phyloP scores from a whole-genome alignment of 805 yeast species.

The Candida nemodendra region DNA sequence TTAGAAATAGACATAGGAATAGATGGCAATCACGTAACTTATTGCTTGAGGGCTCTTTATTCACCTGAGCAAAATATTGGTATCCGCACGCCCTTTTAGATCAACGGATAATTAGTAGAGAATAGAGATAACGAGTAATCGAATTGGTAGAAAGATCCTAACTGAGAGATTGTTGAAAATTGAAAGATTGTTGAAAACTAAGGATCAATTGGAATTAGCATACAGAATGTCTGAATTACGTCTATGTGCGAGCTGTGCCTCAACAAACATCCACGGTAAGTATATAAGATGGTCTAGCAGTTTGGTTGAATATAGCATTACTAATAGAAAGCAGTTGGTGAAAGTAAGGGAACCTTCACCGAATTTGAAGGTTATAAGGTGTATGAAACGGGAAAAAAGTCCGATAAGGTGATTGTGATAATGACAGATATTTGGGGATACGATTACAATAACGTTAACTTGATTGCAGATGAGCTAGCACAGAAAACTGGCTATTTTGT shows the following conservation, averaged over 20 bases:
- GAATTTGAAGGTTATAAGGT: slow-evolving; percentile 44
- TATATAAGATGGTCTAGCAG: slow-evolving; percentile 26
- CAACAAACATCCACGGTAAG: slow-evolving; percentile 28
- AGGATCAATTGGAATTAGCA: too few relatives aligned
- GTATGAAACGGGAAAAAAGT: slow-evolving; percentile 47
- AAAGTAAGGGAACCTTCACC: slow-evolving; percentile 42
- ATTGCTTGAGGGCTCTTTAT: too few relatives aligned
- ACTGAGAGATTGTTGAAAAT: too few relatives aligned
- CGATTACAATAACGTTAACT: slow-evolving; percentile 51
- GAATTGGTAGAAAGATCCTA: too few relatives aligned
- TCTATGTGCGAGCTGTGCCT: too few relatives aligned
- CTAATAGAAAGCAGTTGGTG: slow-evolving; percentile 31
- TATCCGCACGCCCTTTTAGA: too few relatives aligned
- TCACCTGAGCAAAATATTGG: too few relatives aligned
- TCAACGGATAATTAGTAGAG: too few relatives aligned
- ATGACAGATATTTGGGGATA: slow-evolving; percentile 72
- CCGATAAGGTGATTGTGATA: slow-evolving; percentile 55
- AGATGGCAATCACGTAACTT: too few relatives aligned
- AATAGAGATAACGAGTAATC: neutral
- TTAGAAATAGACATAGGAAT: too few relatives aligned
- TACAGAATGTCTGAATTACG: slow-evolving; percentile 9
- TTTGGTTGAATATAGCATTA: slow-evolving; percentile 15
- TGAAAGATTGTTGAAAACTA: too few relatives aligned
- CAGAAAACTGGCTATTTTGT: slow-evolving; percentile 56
- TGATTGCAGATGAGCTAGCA: slow-evolving; percentile 69